phyloP scores from a whole-genome alignment of 2,329 filamentous ascomycete genomes.

The Cytospora paraplurivora region DNA sequence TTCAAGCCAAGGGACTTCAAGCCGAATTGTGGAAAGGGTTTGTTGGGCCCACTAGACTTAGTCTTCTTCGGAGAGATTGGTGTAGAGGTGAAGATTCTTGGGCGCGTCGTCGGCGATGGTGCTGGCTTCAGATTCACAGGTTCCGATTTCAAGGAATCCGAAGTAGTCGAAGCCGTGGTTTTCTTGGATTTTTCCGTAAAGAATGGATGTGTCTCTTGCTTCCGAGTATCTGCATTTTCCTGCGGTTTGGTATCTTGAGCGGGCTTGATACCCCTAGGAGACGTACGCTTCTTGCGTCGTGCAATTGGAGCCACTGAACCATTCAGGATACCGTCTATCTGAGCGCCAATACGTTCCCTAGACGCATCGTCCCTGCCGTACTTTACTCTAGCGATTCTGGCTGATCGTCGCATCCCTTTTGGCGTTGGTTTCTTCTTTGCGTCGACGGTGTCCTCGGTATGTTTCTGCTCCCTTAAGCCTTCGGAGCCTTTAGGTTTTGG shows the following conservation, averaged over 20 bases:
- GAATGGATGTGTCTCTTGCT: slow-evolving; percentile 59
- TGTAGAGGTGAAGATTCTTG: slow-evolving; percentile 54
- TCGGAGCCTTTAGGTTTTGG: slow-evolving; percentile 52
- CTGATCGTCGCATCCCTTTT: slow-evolving; percentile 41
- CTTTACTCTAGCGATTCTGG: slow-evolving; percentile 54
- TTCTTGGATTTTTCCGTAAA: slow-evolving; percentile 60
- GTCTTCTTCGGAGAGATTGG: slow-evolving; percentile 53
- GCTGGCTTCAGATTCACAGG: slow-evolving; percentile 33
- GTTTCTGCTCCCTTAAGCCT: slow-evolving; percentile 25
- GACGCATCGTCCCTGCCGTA: slow-evolving; percentile 57
- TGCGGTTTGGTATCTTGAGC: slow-evolving; percentile 37
- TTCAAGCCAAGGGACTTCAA: slow-evolving; percentile 52
- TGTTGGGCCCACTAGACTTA: slow-evolving; percentile 35
- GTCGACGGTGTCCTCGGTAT: slow-evolving; percentile 21
- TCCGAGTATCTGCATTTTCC: slow-evolving; percentile 33
- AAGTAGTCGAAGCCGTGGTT: slow-evolving; percentile 25
- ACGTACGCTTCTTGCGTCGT: slow-evolving; percentile 30
- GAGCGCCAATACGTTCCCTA: slow-evolving; percentile 54
- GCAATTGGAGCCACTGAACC: slow-evolving; percentile 28
- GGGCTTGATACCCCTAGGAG: slow-evolving; percentile 28
- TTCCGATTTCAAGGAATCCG: slow-evolving; percentile 20
- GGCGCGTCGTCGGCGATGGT: slow-evolving; percentile 33
- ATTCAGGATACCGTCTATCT: slow-evolving; percentile 64
- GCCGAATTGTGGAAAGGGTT: slow-evolving; percentile 47
- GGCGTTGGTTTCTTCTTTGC: slow-evolving; percentile 35